A percentile compares a stretch with the other conserved stretches of the same genome.
phyloP scores from a whole-genome alignment of 2,329 filamentous ascomycete species.

The Cordyceps javanica region DNA sequence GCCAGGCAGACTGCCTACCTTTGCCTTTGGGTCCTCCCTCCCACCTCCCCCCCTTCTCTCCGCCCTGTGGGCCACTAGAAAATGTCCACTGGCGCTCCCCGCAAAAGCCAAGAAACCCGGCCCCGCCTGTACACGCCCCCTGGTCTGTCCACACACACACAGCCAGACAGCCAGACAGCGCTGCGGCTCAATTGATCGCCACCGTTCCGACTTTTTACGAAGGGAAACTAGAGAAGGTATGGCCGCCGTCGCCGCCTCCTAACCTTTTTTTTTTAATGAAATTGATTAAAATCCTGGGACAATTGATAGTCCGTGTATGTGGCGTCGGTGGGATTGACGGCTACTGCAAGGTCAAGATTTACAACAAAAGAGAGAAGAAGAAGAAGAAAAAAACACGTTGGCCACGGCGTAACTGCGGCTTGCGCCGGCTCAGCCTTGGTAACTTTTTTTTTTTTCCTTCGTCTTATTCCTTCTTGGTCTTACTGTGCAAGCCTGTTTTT shows the following conservation, averaged over 20 bases:
- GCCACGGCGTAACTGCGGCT: neutral
- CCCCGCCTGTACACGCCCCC: neutral
- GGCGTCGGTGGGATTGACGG: neutral
- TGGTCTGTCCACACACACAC: no score
- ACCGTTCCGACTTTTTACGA: constrained; percentile 12
- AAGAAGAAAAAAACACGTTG: no score
- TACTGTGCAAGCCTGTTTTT: no score
- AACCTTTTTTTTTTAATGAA: no score
- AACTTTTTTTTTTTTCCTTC: neutral
- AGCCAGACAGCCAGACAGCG: neutral
- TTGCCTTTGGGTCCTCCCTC: no score
- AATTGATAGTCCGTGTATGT: no score
- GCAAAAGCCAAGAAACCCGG: constrained; percentile 3
- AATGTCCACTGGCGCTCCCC: constrained; percentile 2
- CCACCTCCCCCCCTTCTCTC: no score
- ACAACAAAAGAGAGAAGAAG: no score
- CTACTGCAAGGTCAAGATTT: neutral
- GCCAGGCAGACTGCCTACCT: neutral
- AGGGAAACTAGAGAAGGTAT: neutral
- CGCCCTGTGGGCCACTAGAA: neutral
- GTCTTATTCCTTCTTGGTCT: neutral
- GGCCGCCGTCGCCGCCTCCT: no score
- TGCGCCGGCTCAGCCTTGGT: constrained; percentile 9
- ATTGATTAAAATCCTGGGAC: no score
- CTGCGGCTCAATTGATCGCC: neutral